These are phyloP conservation scores for Rhizoctonia solani DNA, from an alignment of 1,284 basidiomycete species.

Conservation along the genomic window DNA sequence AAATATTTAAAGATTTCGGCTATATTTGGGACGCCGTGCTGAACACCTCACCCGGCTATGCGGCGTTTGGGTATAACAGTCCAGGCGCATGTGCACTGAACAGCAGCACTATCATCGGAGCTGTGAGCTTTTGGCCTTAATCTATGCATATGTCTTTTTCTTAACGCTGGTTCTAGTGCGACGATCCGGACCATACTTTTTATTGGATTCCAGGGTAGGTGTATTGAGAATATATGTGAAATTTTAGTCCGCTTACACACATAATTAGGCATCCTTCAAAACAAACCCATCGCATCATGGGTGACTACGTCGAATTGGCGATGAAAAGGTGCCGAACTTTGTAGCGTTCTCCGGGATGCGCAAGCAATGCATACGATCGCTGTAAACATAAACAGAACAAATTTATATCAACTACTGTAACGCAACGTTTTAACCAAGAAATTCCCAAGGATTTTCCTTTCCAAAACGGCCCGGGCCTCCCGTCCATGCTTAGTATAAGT, in stretches of 20 bases:
- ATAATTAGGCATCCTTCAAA: conserved; percentile 28
- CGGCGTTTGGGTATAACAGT: conserved; percentile 55
- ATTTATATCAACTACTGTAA: too few relatives aligned
- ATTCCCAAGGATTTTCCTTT: not conserved
- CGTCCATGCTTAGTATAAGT: not conserved
- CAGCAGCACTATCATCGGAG: conserved; percentile 33
- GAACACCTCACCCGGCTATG: conserved; percentile 49
- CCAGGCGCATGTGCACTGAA: conserved; percentile 46
- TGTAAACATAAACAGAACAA: too few relatives aligned
- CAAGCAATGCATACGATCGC: too few relatives aligned
- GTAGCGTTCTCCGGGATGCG: too few relatives aligned
- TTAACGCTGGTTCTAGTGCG: conserved; percentile 10
- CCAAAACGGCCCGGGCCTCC: not conserved
- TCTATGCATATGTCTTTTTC: too few relatives aligned
- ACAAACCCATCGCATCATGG: conserved; percentile 36
- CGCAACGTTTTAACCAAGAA: not conserved
- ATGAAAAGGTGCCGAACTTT: conserved; percentile 18
- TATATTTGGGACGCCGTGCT: conserved; percentile 55
- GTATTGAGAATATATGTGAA: not conserved
- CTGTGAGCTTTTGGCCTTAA: conserved; percentile 2
- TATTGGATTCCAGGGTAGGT: conserved; percentile 35
- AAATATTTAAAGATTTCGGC: conserved; percentile 45
- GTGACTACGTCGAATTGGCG: conserved; percentile 28
- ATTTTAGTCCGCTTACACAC: not conserved
- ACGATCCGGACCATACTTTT: conserved; percentile 35